phyloP scores from a whole-genome alignment of 257 asterid species.

The Leonotis leonurus region DNA sequence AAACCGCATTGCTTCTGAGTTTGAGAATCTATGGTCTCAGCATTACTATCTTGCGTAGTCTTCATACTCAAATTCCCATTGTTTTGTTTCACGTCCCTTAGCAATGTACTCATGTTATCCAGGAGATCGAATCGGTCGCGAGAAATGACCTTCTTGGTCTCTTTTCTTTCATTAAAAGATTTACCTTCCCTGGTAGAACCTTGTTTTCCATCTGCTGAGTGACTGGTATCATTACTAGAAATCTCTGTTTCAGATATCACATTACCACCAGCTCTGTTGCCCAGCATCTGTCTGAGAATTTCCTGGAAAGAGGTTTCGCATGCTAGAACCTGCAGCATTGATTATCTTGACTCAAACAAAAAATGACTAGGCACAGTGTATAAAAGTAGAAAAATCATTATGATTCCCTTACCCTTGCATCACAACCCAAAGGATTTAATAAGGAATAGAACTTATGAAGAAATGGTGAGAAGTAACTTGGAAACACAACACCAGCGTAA shows the following conservation, averaged over 20 bases:
- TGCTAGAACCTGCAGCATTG: conserved; percentile 66
- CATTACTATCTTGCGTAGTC: conserved; percentile 35
- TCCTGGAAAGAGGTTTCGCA: conserved; percentile 91
- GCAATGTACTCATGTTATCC: conserved; percentile 60
- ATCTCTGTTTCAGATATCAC: conserved; percentile 24
- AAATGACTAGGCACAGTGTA: conserved; percentile 4
- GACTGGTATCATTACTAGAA: conserved; percentile 27
- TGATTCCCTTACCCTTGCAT: conserved; percentile 73
- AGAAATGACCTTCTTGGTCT: conserved; percentile 39
- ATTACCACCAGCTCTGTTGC: conserved; percentile 34
- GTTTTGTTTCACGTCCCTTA: conserved; percentile 62
- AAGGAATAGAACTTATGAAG: conserved; percentile 88
- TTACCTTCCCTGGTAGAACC: conserved; percentile 22
- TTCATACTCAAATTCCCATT: conserved; percentile 34
- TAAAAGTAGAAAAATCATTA: neutral
- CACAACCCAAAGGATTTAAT: conserved; percentile 83
- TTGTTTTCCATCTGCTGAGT: conserved; percentile 29
- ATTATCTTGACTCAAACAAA: conserved; percentile 13
- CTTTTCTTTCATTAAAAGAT: conserved; percentile 31
- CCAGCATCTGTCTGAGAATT: conserved; percentile 85
- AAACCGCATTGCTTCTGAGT: conserved; percentile 40
- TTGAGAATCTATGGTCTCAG: conserved; percentile 33
- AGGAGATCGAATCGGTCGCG: conserved; percentile 71
- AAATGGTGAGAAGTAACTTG: conserved; percentile 90
- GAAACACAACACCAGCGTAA: conserved; percentile 79